Conservation (phyloP, 2,329 filamentous ascomycete genomes). For the Acephala macrosclerotiorum region DNA sequence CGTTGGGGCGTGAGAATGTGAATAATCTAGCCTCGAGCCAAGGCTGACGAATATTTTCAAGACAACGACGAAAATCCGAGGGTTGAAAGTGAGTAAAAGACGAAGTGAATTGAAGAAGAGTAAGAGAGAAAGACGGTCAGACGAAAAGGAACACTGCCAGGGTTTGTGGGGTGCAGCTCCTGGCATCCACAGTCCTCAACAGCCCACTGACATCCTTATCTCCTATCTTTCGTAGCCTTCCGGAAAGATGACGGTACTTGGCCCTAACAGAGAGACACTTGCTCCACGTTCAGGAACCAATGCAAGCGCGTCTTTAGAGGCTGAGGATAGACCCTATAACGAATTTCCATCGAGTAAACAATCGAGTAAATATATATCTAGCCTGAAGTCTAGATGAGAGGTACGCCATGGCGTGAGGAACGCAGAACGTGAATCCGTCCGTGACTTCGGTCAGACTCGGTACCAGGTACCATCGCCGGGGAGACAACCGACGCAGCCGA, state of each 20-base stretch:
- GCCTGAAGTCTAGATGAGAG: conserved; percentile 2
- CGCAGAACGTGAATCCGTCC: background rate
- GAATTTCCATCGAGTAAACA: conserved; percentile 36
- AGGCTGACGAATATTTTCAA: conserved; percentile 21
- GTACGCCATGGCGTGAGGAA: background rate
- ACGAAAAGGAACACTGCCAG: conserved; percentile 18
- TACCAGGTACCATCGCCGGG: background rate
- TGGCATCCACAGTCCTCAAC: conserved; percentile 26
- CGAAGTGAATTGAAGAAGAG: conserved; percentile 20
- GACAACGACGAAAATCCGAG: conserved; percentile 2
- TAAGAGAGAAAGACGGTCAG: conserved; percentile 27
- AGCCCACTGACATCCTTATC: conserved; percentile 35
- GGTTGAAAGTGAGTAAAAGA: conserved; percentile 10
- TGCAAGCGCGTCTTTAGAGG: background rate
- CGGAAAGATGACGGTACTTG: conserved; percentile 10
- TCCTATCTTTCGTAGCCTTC: conserved; percentile 26
- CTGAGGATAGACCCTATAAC: conserved; percentile 15
- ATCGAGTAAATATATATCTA: conserved; percentile 35
- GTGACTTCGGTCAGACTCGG: background rate
- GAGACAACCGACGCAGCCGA: background rate
- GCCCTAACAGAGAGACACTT: background rate
- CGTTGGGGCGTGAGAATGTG: conserved; percentile 27
- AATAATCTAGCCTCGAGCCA: conserved; percentile 24
- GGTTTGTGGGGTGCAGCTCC: conserved; percentile 38
- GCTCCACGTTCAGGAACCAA: conserved; percentile 8